Evolutionary conservation across 75 land plant species (phyloP), one percentile per base, ranked within the genome.

Genomic region (Picea glauca): DNA sequence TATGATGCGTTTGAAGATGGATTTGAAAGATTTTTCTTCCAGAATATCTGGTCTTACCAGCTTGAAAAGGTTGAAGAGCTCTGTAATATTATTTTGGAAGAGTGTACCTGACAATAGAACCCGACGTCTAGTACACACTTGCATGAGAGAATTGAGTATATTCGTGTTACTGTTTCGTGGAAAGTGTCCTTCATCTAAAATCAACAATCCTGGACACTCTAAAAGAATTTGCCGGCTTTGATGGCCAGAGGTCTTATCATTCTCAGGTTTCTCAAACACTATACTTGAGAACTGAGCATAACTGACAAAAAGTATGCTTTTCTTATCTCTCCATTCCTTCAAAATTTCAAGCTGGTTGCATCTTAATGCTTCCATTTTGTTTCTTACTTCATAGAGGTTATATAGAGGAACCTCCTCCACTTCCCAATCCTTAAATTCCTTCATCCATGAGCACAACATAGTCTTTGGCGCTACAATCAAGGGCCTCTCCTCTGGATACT

Each of bases 161-260:
- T 91, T 85, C 3, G 99, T 95, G 15, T 85, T 74, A 72, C 85
- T 83, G 74, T 92, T 92, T 50, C 98, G 80, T 23, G 92, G 91
- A 46, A 92, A 87, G 75, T 98, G 99, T 0, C 98, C 99, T 80
- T 98, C 99, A 79, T 98, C 99, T 26, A 98, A 64, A 23, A 98
- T 89, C 35, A 98, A 88, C 80, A 98, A 80, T 26, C 87, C 81
- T 7, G 99, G 99, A 8, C 77, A 81, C 43, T 86, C 88, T 18
- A 88, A 70, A 62, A 96, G 76, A 75, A 81, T 85, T 31, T 83
- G 75, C 26, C 82, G 64, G 59, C 88, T 85, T 46, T 87, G 83
- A 60, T 93, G 83, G 40, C 81, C 78, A 68, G 76, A 81, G 6
- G 83, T 66, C 35, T 80, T 73, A 1, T 80, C 40, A 63, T 75